Base-by-base conservation (phyloP, 169 alveolate genomes). In the Plasmodium relictum region DNA sequence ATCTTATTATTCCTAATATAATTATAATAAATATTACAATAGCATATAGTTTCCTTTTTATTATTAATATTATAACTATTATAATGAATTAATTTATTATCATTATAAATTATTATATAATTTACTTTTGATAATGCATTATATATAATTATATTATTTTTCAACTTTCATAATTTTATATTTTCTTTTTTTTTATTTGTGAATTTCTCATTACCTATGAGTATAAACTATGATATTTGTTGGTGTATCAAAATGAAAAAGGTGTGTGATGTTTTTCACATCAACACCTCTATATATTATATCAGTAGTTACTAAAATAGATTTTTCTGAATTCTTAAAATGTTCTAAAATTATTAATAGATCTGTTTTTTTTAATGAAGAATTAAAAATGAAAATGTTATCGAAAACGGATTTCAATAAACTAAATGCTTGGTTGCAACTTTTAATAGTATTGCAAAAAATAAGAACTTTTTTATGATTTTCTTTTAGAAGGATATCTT, bases 211-310 rank as follows among this genome's bases (percentile, higher is more conserved):
- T 65, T 78, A 78, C 89, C 89, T 78, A 73, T 95, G 97, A 44
- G 95, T 94, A 74, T 96, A 97, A 72, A 96, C 97, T 52, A 92
- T 88, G 16, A 96, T 93, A 59, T 95, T 93, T 63, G 93, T 93
- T 4, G 99, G 99, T 62, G 97, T 95, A 92, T 97, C 99, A 78
- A 96, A 96, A 92, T 98, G 98, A 1, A 98, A 93, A 37, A 98
- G 99, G 74, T 94, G 96, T 37, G 95, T 93, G 22, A 98, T 97
- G 41, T 95, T 96, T 9, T 95, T 98, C 39, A 98, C 95, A 92
- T 98, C 99, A 31, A 98, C 86, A 10, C 99, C 99, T 88, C 99
- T 91, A 70, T 98, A 97, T 6, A 98, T 98, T 5, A 98, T 96
- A 91, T 98, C 99, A 2, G 99, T 97, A 63, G 99, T 97, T 12